Percentiles rank a stretch among this genome's conserved stretches.
These are phyloP conservation scores for Nemania bipapillata DNA, from an alignment of 2,329 filamentous ascomycete genomes.

Conservation along the genomic window DNA sequence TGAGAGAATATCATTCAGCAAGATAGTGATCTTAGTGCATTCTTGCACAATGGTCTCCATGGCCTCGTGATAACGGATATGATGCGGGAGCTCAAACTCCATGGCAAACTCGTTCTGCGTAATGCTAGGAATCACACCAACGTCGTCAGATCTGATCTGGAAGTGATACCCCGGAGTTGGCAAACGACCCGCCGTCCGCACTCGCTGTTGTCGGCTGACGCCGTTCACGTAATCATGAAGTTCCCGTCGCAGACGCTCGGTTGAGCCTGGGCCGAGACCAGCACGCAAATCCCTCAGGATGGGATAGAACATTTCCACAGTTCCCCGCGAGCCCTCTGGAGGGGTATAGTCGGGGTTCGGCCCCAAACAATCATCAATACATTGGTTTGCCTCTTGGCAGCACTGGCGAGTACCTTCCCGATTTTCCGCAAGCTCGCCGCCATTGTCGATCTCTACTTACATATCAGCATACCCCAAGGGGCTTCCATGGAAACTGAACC, in stretches of 20 bases:
- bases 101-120: constrained; percentile 49
- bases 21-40: constrained; percentile 45
- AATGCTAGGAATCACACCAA: constrained; percentile 48
- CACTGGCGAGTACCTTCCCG: constrained; percentile 43
- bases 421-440: constrained; percentile 48
- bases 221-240: constrained; percentile 49
- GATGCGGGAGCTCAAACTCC: constrained; percentile 48
- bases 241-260: constrained; percentile 44
- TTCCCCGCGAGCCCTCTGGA: constrained; percentile 39
- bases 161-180: constrained; percentile 49
- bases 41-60: constrained; percentile 47
- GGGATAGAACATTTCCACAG: constrained; percentile 47
- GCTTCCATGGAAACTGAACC: no score
- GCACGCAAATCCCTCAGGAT: constrained; percentile 45
- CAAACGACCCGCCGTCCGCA: constrained; percentile 42
- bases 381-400: constrained; percentile 44
- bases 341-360: constrained; percentile 43
- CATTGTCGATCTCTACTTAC: constrained; percentile 47
- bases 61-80: constrained; percentile 45
- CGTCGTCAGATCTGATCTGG: constrained; percentile 46
- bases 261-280: constrained; percentile 40
- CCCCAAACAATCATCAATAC: constrained; percentile 47
- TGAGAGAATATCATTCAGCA: constrained; percentile 48
- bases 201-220: constrained; percentile 45
- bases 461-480: background rate